These are phyloP conservation scores for Fusarium equiseti DNA, from an alignment of 2,329 filamentous ascomycete genomes.

Conservation along the genomic window DNA sequence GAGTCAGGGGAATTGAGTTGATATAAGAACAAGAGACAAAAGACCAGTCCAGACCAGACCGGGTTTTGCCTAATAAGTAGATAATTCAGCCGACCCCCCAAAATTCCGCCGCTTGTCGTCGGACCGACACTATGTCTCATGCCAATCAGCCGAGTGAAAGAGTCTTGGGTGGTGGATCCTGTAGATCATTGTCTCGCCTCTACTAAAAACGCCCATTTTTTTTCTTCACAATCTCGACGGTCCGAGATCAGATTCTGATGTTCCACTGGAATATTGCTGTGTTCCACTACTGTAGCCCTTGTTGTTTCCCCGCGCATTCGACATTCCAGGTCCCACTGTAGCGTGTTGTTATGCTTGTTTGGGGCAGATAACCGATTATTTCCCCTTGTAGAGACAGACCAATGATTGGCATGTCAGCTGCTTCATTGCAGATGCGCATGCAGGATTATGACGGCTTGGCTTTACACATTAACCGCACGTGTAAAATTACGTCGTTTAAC, in stretches of 20 bases:
- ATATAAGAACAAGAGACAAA: slow-evolving; percentile 5
- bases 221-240: neutral
- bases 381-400: neutral
- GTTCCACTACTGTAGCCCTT: neutral
- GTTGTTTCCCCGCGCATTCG: slow-evolving; percentile 2
- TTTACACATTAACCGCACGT: neutral
- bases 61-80: slow-evolving; percentile 40
- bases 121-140: slow-evolving; percentile 27
- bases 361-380: slow-evolving; percentile 4
- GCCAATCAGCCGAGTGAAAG: slow-evolving; percentile 22
- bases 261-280: neutral
- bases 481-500: neutral
- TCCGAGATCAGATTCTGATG: slow-evolving; percentile 5
- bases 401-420: slow-evolving; percentile 3
- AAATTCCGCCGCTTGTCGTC: slow-evolving; percentile 25
- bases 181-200: slow-evolving; percentile 9
- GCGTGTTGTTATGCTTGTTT: neutral
- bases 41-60: neutral
- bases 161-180: slow-evolving; percentile 14
- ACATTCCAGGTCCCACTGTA: neutral
- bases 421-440: neutral
- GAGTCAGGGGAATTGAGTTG: neutral
- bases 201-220: slow-evolving; percentile 4
- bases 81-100: slow-evolving; percentile 33
- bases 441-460: neutral